Evolutionary conservation across 1,284 basidiomycete genomes (phyloP).

Genomic region (Termitomyces sp.): DNA sequence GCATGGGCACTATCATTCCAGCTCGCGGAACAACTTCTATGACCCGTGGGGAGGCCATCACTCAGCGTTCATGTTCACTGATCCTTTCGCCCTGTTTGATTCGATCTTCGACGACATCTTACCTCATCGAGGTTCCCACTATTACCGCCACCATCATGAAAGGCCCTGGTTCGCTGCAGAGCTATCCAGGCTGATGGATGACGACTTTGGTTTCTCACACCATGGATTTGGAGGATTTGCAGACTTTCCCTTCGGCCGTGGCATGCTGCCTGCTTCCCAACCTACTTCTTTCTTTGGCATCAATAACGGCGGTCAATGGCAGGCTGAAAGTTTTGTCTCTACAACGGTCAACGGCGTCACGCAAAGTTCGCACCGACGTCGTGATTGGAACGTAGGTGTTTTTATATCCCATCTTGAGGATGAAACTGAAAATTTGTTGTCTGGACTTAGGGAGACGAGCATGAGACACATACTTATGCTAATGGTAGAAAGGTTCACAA

Average conservation of each 20-base stretch:
- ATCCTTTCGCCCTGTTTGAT: constrained; percentile 70
- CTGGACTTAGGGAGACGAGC: constrained; percentile 59
- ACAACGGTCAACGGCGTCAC: constrained; percentile 62
- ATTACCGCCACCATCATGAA: constrained; percentile 19
- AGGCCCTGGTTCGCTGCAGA: constrained; percentile 16
- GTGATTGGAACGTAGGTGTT: constrained; percentile 48
- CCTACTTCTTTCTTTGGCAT: constrained; percentile 18
- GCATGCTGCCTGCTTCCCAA: constrained; percentile 18
- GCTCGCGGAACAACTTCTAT: constrained; percentile 25
- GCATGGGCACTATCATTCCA: constrained; percentile 25
- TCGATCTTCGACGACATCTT: constrained; percentile 51
- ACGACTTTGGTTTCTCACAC: constrained; percentile 24
- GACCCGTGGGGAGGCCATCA: constrained; percentile 25
- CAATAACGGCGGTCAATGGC: constrained; percentile 33
- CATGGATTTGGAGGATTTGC: constrained; percentile 21
- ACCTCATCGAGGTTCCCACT: constrained; percentile 11
- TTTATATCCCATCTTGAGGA: constrained; percentile 2
- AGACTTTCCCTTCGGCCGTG: constrained; percentile 4
- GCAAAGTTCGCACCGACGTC: constrained; percentile 49
- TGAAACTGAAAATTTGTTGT: constrained; percentile 3
- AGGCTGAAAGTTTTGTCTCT: constrained; percentile 48
- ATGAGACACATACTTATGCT: constrained; percentile 55
- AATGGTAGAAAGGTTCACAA: constrained; percentile 61
- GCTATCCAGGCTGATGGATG: constrained; percentile 16
- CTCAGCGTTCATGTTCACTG: constrained; percentile 46